Evolutionary conservation across 352 stramenopile species (phyloP), one percentile per base, ranked within the genome.

Genomic region (Globisporangium heterothallicum): DNA sequence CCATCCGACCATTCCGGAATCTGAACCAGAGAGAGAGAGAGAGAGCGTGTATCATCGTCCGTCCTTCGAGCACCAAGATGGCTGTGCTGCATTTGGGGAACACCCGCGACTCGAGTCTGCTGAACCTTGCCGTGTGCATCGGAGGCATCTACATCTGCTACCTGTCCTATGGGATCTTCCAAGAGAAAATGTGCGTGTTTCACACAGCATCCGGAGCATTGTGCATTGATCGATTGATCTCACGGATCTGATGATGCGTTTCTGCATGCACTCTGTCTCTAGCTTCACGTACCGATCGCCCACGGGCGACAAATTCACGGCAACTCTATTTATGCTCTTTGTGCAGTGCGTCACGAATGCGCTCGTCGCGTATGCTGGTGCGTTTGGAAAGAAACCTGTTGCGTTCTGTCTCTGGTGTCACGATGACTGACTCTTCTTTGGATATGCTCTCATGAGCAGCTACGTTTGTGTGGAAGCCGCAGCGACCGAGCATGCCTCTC

Each of bases 141-240:
- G 73, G 57, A 36, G 88, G 88, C 56, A 97, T 97, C 72, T 97
- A 97, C 74, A 76, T 68, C 19, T 97, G 86, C 70, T 97, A 97
- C 72, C 59, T 97, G 40, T 94, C 82, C 10, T 96, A 95, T 63
- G 88, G 88, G 50, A 93, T 97, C 61, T 95, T 96, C 58, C 88
- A 97, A 65, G 88, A 97, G 71, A 92, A 97, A 75, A 97, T 97
- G 78, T 96, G 74, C 56, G 72, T 54, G 9, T 4, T 21, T 21
- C 9, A 32, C 54, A 25, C n/a, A 12, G 14, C 25, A 10, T 12
- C n/a, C 14, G 21, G 16, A 41, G 30, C 49, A 14, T 36, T 40
- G 21, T n/a, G 10, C 43, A 21, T 5, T 12, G 2, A 32, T 5
- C 8, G 19, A 44, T n/a, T 53, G 7, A 35, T 16, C 6, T 22